phyloP scores from a whole-genome alignment of 1,139 yeast genomes.

The Hemisphaericaspora subhashii region DNA sequence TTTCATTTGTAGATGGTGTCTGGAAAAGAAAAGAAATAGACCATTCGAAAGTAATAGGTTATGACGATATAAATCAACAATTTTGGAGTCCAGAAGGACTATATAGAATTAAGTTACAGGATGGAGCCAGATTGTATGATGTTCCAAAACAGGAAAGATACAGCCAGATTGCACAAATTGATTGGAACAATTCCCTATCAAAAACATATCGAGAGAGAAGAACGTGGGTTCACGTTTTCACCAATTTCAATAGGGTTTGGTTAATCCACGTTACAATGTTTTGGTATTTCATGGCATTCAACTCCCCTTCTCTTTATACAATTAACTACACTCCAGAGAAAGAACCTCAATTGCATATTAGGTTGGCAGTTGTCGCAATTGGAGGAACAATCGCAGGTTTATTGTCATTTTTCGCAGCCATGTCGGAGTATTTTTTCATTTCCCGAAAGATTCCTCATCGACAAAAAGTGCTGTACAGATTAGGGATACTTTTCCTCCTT shows the following conservation, averaged over 20 bases:
- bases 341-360: constrained; percentile 12
- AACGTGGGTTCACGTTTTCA: constrained; percentile 74
- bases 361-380: constrained; percentile 43
- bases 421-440: constrained; percentile 63
- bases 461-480: constrained; percentile 45
- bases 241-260: constrained; percentile 84
- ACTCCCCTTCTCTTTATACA: constrained; percentile 77
- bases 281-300: constrained; percentile 81
- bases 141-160: constrained; percentile 48
- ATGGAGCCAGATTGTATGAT: constrained; percentile 46
- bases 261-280: constrained; percentile 72
- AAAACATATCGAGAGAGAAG: constrained; percentile 76
- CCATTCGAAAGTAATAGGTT: constrained; percentile 72
- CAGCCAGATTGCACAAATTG: constrained; percentile 43
- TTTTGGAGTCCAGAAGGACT: constrained; percentile 79
- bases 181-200: constrained; percentile 64
- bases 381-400: constrained; percentile 74
- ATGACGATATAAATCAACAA: constrained; percentile 82
- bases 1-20: constrained; percentile 32
- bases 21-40: constrained; percentile 59
- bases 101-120: constrained; percentile 42
- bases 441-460: constrained; percentile 74
- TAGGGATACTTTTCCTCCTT: constrained; percentile 43
- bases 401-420: constrained; percentile 60
- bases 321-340: constrained; percentile 45